Conservation (phyloP, 2,329 filamentous ascomycete species). For the Hypoxylon sp. region DNA sequence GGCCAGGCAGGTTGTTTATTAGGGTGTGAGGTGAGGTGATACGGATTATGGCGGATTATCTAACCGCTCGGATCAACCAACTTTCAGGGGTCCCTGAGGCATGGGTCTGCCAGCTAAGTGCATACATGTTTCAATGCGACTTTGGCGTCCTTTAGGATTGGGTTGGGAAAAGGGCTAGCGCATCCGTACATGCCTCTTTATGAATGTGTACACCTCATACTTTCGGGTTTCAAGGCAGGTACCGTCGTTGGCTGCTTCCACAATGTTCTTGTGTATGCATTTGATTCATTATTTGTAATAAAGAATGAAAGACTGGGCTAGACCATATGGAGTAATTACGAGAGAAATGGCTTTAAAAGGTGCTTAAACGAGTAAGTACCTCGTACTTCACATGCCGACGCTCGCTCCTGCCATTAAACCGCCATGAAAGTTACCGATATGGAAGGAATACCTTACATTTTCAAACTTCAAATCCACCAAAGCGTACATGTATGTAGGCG, state of each 20-base stretch:
- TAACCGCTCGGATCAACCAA: slow-evolving; percentile 28
- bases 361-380: not conserved
- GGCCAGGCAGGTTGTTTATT: slow-evolving; percentile 29
- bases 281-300: not conserved
- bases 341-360: not conserved
- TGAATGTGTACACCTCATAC: not conserved
- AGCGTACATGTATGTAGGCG: not conserved
- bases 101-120: not conserved
- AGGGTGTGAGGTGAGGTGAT: slow-evolving; percentile 34
- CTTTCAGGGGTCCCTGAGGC: slow-evolving; percentile 31
- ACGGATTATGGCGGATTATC: slow-evolving; percentile 29
- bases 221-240: not conserved
- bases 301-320: not conserved
- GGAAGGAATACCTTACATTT: not conserved
- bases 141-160: not conserved
- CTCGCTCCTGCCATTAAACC: not conserved
- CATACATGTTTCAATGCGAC: not conserved
- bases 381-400: no score
- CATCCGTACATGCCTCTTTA: not conserved
- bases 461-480: not conserved
- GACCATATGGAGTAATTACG: not conserved
- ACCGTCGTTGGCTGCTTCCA: not conserved
- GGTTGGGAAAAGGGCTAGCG: not conserved
- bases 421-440: not conserved
- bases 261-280: not conserved